phyloP scores from a whole-genome alignment of 345 rosid species.

The Gossypium thurberi region DNA sequence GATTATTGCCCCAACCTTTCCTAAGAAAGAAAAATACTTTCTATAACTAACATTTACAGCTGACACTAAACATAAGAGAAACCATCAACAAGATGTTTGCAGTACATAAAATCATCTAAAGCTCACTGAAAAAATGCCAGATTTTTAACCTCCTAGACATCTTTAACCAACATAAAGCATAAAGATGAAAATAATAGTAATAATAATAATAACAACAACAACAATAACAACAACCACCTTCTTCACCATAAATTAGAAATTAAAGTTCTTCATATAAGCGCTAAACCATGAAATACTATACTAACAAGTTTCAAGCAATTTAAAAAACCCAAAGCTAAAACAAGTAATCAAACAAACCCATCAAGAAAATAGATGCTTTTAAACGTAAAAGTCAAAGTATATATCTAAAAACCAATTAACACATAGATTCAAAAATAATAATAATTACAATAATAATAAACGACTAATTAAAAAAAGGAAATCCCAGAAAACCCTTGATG shows the following conservation, averaged over 20 bases:
- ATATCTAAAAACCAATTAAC: background rate
- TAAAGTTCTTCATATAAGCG: background rate
- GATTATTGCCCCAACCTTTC: background rate
- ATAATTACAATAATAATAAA: background rate
- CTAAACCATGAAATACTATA: background rate
- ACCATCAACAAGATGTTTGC: background rate
- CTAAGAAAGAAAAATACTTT: background rate
- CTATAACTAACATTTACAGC: background rate
- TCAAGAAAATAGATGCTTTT: background rate
- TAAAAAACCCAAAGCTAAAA: conserved; percentile 4
- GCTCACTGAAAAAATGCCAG: background rate
- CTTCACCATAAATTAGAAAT: background rate
- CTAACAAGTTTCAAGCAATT: background rate
- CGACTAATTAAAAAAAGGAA: background rate
- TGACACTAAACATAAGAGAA: background rate
- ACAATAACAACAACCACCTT: background rate
- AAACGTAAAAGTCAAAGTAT: too few species aligned
- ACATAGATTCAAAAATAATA: background rate
- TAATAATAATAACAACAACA: too few species aligned
- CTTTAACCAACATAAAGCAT: background rate
- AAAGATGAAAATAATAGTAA: background rate
- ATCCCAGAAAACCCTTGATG: background rate
- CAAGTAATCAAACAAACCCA: background rate
- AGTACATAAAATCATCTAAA: background rate
- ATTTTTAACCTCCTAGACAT: background rate